Evolutionary conservation across 2,329 filamentous ascomycete species (phyloP).

Genomic region (Alternaria ethzedia): DNA sequence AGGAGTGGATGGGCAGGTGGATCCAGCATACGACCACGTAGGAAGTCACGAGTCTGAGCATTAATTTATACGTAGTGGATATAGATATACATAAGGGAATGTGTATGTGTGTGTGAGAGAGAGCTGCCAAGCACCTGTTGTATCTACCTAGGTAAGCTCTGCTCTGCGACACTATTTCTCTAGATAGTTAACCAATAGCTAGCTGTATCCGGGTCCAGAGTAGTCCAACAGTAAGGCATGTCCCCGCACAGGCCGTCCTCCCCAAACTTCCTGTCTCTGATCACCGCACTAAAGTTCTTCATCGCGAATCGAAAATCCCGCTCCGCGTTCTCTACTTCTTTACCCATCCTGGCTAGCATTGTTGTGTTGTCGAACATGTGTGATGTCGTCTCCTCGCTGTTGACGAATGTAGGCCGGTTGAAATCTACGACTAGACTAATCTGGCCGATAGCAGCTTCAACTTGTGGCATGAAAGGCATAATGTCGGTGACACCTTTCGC

Average conservation of each 20-base stretch:
- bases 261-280: background rate
- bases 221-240: constrained; percentile 1
- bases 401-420: background rate
- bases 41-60: background rate
- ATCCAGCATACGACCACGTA: background rate
- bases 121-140: background rate
- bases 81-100: background rate
- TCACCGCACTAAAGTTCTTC: background rate
- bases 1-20: background rate
- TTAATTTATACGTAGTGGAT: background rate
- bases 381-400: background rate
- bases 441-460: background rate
- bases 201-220: background rate
- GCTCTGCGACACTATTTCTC: background rate
- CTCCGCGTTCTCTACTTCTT: background rate
- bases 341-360: background rate
- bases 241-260: background rate
- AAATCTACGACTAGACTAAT: background rate
- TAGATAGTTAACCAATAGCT: background rate
- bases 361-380: constrained; percentile 4
- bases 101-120: too few relatives aligned
- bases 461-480: background rate
- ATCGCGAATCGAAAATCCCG: background rate
- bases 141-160: background rate
- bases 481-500: background rate